Base-by-base conservation (phyloP, 331 rosid species). In the Cydonia oblonga region DNA sequence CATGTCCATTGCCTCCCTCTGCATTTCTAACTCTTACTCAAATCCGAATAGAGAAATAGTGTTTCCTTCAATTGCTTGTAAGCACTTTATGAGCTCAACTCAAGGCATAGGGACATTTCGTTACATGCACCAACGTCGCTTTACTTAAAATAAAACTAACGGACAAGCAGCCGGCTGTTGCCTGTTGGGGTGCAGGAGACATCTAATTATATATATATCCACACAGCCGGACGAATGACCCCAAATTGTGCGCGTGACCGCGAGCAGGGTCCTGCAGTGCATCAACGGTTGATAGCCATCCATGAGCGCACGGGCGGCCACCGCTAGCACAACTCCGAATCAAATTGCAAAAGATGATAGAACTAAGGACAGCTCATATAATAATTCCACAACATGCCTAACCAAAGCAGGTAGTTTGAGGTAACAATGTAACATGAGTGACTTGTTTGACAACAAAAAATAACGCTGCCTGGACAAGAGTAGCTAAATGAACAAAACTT, bases 401-500 rank as follows among this genome's bases (percentile, higher is more conserved):
- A 40, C 22, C 12, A 61, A 61, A 28, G 6, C 66, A 61, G 66
- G 4, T 11, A 14, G 23, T 62, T 62, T 29, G 40, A 58, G 32
- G n/a, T 18, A 18, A 18, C n/a, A 52, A 52, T 7, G 23, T 52
- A 52, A 40, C 46, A 40, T 40, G 46, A 40, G 0, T 40, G 46
- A 40, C 46, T 3, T 12, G 46, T 40, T 40, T 40, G 15, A 12
- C 15, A 40, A 40, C 46, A 40, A 40, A 11, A 30, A 2, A 59
- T 38, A 26, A 33, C 42, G 29, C 10, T 28, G 70, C 73, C 68
- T 51, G 29, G 64, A 74, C 42, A 61, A 33, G 68, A 58, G 62
- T 35, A 60, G 38, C 62, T 61, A 64, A 78, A 73, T 15, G 11
- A 40, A 57, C 73, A 64, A 78, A 80, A 72, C 75, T 53, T 22